Base-by-base conservation (phyloP, 1,284 basidiomycete species). In the Microbotryomycetes sp. region DNA sequence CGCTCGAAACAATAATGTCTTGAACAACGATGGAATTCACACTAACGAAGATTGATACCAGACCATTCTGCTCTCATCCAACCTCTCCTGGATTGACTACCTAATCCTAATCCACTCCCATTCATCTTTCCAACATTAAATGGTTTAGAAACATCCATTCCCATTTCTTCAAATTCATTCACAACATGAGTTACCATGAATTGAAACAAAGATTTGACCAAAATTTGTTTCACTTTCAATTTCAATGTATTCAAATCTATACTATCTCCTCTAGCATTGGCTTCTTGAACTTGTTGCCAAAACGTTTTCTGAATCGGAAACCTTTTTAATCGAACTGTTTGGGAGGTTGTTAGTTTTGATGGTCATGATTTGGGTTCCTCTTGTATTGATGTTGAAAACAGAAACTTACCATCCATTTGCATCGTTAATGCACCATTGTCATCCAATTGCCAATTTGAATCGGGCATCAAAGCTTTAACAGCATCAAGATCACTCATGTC, bases 301-400 rank as follows among this genome's bases (percentile, higher is more conserved):
- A 71, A 67, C 14, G 49, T 52, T 58, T 70, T 70, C 14, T 72
- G 66, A 0, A 57, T 49, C 1, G 71, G 71, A 63, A 71, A 72
- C 4, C 67, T 63, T 54, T 69, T 68, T n/a, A 72, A 63, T 1
- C 64, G 60, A 7, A 72, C 66, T 68, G 56, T 3, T 16, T 0
- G 19, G 22, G 2, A 19, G 19, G 4, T 9, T 4, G 16, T 3
- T 15, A n/a, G 25, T 22, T 12, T 12, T 3, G n/a, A 28, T n/a
- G n/a, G n/a, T n/a, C n/a, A n/a, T n/a, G n/a, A n/a, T n/a, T n/a
- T n/a, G n/a, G n/a, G n/a, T n/a, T n/a, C n/a, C n/a, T n/a, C n/a
- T n/a, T n/a, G n/a, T n/a, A n/a, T n/a, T n/a, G n/a, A n/a, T n/a
- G n/a, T n/a, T n/a, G 36, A 6, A 22, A 58, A 28, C 7, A 2